phyloP scores from a whole-genome alignment of 2,329 filamentous ascomycete species.

The Cyclaneusma minus region DNA sequence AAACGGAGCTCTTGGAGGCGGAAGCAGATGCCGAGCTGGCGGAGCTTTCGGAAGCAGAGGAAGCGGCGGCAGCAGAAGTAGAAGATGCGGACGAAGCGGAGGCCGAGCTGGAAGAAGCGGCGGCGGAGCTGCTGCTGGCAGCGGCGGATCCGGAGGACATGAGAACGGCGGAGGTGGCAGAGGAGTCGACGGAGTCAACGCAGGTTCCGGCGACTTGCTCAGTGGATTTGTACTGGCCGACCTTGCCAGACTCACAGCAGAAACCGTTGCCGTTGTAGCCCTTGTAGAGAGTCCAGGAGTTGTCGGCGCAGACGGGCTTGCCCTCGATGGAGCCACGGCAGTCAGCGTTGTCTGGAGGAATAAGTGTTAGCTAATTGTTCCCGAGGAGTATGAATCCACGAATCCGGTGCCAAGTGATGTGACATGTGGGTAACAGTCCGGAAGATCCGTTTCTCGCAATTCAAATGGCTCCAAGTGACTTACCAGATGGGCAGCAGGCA shows the following conservation, averaged over 20 bases:
- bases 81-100: conserved; percentile 39
- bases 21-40: conserved; percentile 25
- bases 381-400: neutral
- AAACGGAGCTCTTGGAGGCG: neutral
- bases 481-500: conserved; percentile 2
- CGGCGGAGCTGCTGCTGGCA: neutral
- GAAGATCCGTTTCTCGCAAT: too few relatives aligned
- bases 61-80: conserved; percentile 46
- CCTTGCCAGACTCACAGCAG: conserved; percentile 1
- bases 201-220: conserved; percentile 1
- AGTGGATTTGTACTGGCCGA: neutral
- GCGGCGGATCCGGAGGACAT: neutral
- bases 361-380: neutral
- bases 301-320: conserved; percentile 1
- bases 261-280: conserved; percentile 2
- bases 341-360: conserved; percentile 1
- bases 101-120: conserved; percentile 1
- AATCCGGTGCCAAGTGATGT: too few relatives aligned
- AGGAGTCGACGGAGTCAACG: neutral
- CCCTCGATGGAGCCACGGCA: conserved; percentile 2
- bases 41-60: conserved; percentile 42
- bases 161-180: conserved; percentile 1
- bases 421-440: too few relatives aligned
- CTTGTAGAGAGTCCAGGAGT: conserved; percentile 1
- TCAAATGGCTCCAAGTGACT: too few relatives aligned